Evolutionary conservation across 2,329 filamentous ascomycete genomes (phyloP).

Genomic region (Xenosphaeropsis pyriputrescens): DNA sequence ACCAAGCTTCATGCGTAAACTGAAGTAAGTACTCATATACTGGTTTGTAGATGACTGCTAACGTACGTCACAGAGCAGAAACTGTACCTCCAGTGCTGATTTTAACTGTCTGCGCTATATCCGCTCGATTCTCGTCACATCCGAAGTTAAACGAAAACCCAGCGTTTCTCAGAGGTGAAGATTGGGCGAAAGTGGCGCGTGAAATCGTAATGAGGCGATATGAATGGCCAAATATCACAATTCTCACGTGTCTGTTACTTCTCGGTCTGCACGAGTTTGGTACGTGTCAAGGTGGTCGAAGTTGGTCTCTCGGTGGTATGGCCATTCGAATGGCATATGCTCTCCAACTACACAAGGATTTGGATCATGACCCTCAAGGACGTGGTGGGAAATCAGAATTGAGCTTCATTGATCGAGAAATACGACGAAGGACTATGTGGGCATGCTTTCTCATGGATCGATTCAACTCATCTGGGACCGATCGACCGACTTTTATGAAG

Average conservation of each 20-base stretch:
- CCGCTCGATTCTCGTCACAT: conserved; percentile 88
- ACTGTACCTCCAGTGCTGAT: conserved; percentile 80
- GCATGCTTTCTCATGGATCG: conserved; percentile 95
- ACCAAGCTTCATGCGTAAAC: conserved; percentile 86
- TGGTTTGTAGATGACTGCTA: conserved; percentile 1
- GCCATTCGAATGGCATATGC: conserved; percentile 96
- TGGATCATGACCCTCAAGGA: conserved; percentile 66
- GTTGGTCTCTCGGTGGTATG: conserved; percentile 91
- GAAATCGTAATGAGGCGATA: conserved; percentile 79
- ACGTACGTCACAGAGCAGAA: conserved; percentile 38
- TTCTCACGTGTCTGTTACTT: conserved; percentile 77
- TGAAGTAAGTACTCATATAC: conserved; percentile 36
- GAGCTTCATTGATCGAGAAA: conserved; percentile 87
- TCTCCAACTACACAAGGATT: conserved; percentile 80
- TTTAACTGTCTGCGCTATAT: conserved; percentile 86
- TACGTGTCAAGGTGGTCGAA: conserved; percentile 88
- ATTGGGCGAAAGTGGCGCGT: conserved; percentile 78
- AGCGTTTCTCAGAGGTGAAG: conserved; percentile 76
- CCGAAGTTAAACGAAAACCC: conserved; percentile 58
- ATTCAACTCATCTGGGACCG: conserved; percentile 91
- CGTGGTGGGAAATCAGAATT: conserved; percentile 48
- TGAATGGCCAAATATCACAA: conserved; percentile 92
- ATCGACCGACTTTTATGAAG: conserved; percentile 79
- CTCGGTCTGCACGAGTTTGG: conserved; percentile 91
- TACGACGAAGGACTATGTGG: conserved; percentile 92